Evolutionary conservation across 1,284 basidiomycete species (phyloP), one percentile per base, ranked within the genome.

Genomic region (Ustilago hordei): DNA sequence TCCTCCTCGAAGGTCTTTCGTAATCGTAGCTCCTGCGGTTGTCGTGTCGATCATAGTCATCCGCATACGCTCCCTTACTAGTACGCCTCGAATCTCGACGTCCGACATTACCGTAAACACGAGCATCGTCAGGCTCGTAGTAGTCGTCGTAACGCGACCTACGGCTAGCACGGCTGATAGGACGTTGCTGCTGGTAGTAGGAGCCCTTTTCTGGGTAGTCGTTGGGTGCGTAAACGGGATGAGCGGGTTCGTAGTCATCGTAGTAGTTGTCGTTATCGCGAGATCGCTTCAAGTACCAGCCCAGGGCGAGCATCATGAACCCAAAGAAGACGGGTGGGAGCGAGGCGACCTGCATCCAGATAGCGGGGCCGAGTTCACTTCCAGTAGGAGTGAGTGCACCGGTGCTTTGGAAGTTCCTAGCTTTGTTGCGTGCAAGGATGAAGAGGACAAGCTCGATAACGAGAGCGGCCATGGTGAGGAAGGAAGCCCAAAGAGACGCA

Each of bases 321-420:
- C 79, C 81, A 17, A 82, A 73, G 45, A 81, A 66, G 28, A 70
- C 77, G 11, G 79, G 77, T n/a, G 79, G 79, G 2, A 78, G 62
- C 17, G 81, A 69, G 13, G 81, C 81, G 23, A 82, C 79, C 60
- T 82, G 81, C 60, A 82, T 70, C 81, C 81, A 82, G 63, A 80
- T 71, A 13, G 76, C 81, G 4, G 80, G 80, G 2, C 79, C 81
- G 23, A 80, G 68, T 28, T 63, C 60, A 48, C 58, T 64, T 1
- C 54, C 59, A 32, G 34, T 61, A 35, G 65, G 57, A 1, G 62
- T 58, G 8, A 62, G 55, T 11, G 43, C 23, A 17, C 58, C 55
- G 19, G 58, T 67, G 63, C 65, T 52, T 48, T 71, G 53, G 55
- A 62, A 70, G 45, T n/a, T 45, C 35, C 66, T 38, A 4, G 59